A percentile compares a stretch with the other conserved stretches of the same genome.
phyloP scores from a whole-genome alignment of 2,329 filamentous ascomycete genomes.

The Cladophialophora exuberans region DNA sequence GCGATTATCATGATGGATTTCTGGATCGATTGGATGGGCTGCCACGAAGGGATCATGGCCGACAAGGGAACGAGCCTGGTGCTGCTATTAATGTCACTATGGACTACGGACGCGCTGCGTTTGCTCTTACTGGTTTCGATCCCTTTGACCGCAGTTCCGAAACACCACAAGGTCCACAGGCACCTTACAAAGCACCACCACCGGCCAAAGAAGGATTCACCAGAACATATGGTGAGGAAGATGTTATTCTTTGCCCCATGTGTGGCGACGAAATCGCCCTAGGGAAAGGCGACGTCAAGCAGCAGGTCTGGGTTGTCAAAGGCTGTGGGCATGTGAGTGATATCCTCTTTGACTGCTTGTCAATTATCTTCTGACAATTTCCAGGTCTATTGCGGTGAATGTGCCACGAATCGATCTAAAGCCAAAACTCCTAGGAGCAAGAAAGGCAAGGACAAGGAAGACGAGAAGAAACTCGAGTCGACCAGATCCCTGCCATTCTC shows the following conservation, averaged over 20 bases:
- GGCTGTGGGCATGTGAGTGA: slow-evolving; percentile 83
- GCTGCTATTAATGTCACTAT: slow-evolving; percentile 31
- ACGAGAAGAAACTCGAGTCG: slow-evolving; percentile 26
- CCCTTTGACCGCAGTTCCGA: slow-evolving; percentile 28
- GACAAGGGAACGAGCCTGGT: slow-evolving; percentile 29
- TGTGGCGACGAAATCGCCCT: slow-evolving; percentile 83
- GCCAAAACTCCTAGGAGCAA: slow-evolving; percentile 38
- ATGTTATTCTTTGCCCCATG: slow-evolving; percentile 79
- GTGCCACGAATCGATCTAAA: slow-evolving; percentile 44
- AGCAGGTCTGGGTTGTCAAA: slow-evolving; percentile 91
- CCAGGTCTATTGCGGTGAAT: slow-evolving; percentile 55
- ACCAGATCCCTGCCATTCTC: slow-evolving; percentile 45
- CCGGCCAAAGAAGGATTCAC: slow-evolving; percentile 77
- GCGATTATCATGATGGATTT: slow-evolving; percentile 13
- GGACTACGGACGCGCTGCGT: slow-evolving; percentile 49
- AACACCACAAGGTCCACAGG: slow-evolving; percentile 29
- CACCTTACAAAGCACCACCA: slow-evolving; percentile 64
- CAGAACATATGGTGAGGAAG: slow-evolving; percentile 70
- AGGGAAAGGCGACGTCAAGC: slow-evolving; percentile 68
- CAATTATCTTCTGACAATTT: slow-evolving; percentile 7
- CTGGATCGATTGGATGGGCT: slow-evolving; percentile 31
- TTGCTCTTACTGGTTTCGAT: slow-evolving; percentile 40
- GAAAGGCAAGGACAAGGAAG: slow-evolving; percentile 38
- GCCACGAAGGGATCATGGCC: slow-evolving; percentile 11
- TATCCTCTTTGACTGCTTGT: slow-evolving; percentile 10